Evolutionary conservation across 148 eudicot genomes (phyloP), one percentile per base, ranked within the genome.

Genomic region (Spergularia bocconei): DNA sequence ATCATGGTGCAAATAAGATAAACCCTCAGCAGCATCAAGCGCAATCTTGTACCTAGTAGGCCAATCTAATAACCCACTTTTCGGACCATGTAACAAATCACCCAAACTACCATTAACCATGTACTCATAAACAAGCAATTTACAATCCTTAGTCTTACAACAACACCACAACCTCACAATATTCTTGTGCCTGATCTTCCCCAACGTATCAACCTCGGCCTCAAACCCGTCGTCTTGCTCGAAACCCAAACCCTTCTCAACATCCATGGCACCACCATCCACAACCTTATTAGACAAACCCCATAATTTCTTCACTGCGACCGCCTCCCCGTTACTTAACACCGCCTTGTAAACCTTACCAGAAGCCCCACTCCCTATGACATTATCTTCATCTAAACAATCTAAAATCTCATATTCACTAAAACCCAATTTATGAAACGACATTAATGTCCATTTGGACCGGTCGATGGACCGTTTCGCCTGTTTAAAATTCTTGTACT

Each of bases 71-170:
- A 90, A 72, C 20, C 96, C 92, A 71, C 88, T 77, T 76, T 94
- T 94, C 48, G 81, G 84, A 62, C 97, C 83, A 67, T 90, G 98
- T 54, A 94, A 84, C 79, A 92, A 70, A 87, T 94, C 98, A 3
- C 98, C 97, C 47, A 94, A 86, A 65, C 98, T 92, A 13, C 98
- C 98, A 85, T 94, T 94, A 33, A 89, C 85, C 98, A 94, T 94
- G 56, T 90, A 91, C 87, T 94, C 98, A 41, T 94, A 94, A 11
- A 94, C 98, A 75, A 94, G 75, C 47, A 94, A 81, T 73, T 89
- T 89, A 33, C 93, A 87, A 48, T 90, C 90, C 67, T 79, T 87
- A 0, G 93, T 85, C 3, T 85, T 80, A 52, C 98, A 94, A 69
- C 96, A 90, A 76, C 98, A 94, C 98, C 98, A 94, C 62, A 94